These are phyloP conservation scores for Aspergillus caelatus DNA, from an alignment of 2,329 filamentous ascomycete genomes.

Conservation along the genomic window DNA sequence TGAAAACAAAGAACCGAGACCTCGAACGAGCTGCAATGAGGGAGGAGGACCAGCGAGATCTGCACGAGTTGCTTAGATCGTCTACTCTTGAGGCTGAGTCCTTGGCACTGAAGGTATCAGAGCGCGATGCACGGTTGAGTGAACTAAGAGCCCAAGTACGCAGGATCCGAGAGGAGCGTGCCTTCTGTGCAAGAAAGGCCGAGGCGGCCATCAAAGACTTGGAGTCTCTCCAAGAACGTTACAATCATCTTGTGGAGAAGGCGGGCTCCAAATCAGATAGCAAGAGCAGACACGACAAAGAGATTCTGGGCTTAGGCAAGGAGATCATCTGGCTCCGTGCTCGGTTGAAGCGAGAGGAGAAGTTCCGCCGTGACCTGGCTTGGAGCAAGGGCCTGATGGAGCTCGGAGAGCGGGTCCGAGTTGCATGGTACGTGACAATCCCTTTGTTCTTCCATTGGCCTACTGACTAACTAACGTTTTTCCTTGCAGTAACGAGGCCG, in stretches of 20 bases:
- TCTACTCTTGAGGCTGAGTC: conserved; percentile 59
- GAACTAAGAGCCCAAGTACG: conserved; percentile 63
- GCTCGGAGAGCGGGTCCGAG: conserved; percentile 66
- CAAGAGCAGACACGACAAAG: conserved; percentile 57
- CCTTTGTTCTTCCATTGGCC: conserved; percentile 7
- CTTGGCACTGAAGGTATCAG: conserved; percentile 71
- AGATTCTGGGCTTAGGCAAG: conserved; percentile 79
- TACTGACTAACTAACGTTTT: conserved; percentile 30
- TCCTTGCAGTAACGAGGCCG: conserved; percentile 77
- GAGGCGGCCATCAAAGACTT: conserved; percentile 45
- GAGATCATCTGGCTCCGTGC: conserved; percentile 92
- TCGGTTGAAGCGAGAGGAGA: conserved; percentile 76
- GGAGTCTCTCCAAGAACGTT: conserved; percentile 59
- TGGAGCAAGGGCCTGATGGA: conserved; percentile 88
- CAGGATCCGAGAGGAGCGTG: conserved; percentile 55
- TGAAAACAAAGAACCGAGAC: conserved; percentile 53
- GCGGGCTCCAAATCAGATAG: conserved; percentile 44
- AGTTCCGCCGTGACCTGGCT: conserved; percentile 76
- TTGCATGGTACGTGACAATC: conserved; percentile 72
- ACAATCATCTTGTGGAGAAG: conserved; percentile 62
- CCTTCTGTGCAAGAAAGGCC: conserved; percentile 43
- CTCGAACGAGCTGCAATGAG: conserved; percentile 54
- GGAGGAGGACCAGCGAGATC: conserved; percentile 47
- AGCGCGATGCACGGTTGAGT: conserved; percentile 68
- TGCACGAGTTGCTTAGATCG: conserved; percentile 51